Base-by-base conservation (phyloP, 345 rosid species). In the Erucastrum elatum region DNA sequence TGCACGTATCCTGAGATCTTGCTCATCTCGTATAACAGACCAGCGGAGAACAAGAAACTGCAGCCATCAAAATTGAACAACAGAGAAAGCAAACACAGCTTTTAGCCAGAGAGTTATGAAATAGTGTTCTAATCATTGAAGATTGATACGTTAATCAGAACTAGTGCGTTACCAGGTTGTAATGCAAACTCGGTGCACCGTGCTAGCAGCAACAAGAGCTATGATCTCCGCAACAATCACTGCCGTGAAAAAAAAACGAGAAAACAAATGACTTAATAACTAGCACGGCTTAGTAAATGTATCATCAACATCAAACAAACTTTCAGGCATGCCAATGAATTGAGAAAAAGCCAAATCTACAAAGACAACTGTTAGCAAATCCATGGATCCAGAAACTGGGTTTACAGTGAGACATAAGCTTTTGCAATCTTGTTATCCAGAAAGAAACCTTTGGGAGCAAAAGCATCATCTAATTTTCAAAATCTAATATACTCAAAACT, bases 21-120 rank as follows among this genome's bases (percentile, higher is more conserved):
- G 92, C 86, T 89, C 74, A 88, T 82, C 85, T 93, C 95, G n/a
- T 88, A 89, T 10, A 90, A 80, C 21, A 91, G 81, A 31, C 85
- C 92, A 55, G 72, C 87, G 0, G 95, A 93, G 87, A 91, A 93
- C 81, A 93, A 84, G 85, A 91, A 90, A 80, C 92, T 87, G 93
- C 88, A 82, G 61, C 8, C n/a, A n/a, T 5, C 74, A 49, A 68
- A 15, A 61, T 75, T 11, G 15, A 34, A 75, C 31, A 39, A 6
- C 27, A 76, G n/a, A 27, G 26, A 7, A 53, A 2, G 30, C 4
- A 35, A 61, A 11, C 66, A 12, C 21, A 56, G 62, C 13, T 58
- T 16, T 64, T 31, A 63, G 35, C 29, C 17, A n/a, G 30, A 72
- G 15, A 25, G 64, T 13, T 8, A 51, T 34, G 15, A 25, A 17